These are phyloP conservation scores for Entomortierella chlamydospora DNA, from an alignment of 192 early-diverging fungal genomes.

Conservation along the genomic window DNA sequence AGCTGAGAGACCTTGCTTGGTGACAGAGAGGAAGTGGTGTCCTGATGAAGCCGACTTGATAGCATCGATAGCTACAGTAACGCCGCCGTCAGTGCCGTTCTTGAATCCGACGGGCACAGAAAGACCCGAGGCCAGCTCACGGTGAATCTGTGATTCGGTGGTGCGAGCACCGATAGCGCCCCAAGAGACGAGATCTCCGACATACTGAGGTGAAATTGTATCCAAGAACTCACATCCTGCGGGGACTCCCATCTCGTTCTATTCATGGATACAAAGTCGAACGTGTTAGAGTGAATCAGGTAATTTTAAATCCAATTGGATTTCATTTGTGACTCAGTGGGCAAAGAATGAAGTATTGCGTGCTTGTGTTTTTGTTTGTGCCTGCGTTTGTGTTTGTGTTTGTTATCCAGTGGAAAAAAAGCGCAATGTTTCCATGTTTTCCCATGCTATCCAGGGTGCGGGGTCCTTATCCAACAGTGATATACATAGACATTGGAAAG, in stretches of 20 bases:
- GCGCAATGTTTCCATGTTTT: neutral
- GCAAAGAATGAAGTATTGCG: neutral
- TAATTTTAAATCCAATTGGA: neutral
- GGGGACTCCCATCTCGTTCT: constrained; percentile 79
- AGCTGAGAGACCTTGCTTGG: constrained; percentile 85
- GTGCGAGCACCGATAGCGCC: constrained; percentile 87
- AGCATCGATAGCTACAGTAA: constrained; percentile 91
- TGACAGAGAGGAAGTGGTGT: constrained; percentile 87
- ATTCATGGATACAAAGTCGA: neutral
- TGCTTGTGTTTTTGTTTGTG: neutral
- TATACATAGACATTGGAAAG: neutral
- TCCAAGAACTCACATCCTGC: constrained; percentile 83
- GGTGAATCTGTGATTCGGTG: constrained; percentile 86
- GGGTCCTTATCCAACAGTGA: no score
- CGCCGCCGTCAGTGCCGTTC: constrained; percentile 85
- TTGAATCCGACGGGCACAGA: constrained; percentile 87
- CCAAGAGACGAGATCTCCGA: constrained; percentile 82
- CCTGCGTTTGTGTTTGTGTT: neutral
- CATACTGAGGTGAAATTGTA: constrained; percentile 86
- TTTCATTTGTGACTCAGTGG: neutral
- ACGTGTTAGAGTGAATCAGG: neutral
- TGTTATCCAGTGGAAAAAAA: neutral
- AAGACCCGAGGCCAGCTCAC: constrained; percentile 85
- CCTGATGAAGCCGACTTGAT: constrained; percentile 85
- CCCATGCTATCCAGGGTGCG: no score